Evolutionary conservation across 164 flowering plant species (phyloP).

Genomic region (Tetracentron sinense): DNA sequence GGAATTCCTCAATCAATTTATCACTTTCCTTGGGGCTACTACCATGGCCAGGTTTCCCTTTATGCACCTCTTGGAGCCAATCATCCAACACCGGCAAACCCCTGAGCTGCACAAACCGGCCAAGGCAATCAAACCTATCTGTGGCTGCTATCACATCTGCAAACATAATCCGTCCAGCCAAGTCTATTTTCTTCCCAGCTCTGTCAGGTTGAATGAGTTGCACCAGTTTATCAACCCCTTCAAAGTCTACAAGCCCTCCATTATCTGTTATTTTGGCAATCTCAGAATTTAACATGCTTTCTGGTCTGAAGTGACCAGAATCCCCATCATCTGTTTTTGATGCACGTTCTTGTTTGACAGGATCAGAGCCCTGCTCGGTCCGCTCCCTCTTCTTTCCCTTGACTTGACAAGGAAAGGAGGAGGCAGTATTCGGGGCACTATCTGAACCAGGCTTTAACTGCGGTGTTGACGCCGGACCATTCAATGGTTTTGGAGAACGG

Average conservation of each 20-base stretch:
- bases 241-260: constrained; percentile 66
- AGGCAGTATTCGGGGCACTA: constrained; percentile 49
- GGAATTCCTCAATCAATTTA: constrained; percentile 75
- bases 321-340: constrained; percentile 59
- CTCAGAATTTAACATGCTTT: constrained; percentile 52
- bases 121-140: constrained; percentile 72
- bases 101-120: constrained; percentile 70
- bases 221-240: constrained; percentile 77
- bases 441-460: constrained; percentile 74
- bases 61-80: constrained; percentile 91
- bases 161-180: constrained; percentile 62
- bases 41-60: constrained; percentile 69
- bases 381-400: constrained; percentile 85
- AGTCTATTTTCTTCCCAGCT: constrained; percentile 59
- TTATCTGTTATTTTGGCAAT: constrained; percentile 72
- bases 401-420: constrained; percentile 57
- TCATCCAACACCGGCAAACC: constrained; percentile 81
- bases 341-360: constrained; percentile 60
- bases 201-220: constrained; percentile 66
- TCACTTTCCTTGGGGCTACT: constrained; percentile 60
- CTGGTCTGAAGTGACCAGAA: constrained; percentile 42
- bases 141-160: constrained; percentile 72
- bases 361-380: constrained; percentile 64
- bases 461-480: constrained; percentile 54
- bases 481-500: constrained; percentile 82